Evolutionary conservation across 2,329 filamentous ascomycete genomes (phyloP).

Genomic region (Penicillium aurantiogriseum): DNA sequence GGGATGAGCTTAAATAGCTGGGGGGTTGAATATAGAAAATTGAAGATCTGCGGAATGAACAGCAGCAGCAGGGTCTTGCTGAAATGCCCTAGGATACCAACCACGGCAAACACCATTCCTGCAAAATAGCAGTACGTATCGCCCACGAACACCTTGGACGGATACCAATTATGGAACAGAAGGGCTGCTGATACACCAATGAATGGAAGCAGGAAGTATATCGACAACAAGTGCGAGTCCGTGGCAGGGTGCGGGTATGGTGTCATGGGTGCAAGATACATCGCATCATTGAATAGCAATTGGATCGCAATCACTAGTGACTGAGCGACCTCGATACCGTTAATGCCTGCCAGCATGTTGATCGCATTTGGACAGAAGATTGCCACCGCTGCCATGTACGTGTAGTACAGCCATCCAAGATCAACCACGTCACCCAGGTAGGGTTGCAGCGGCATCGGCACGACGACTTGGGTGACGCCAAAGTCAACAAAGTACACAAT

Average conservation of each 20-base stretch:
- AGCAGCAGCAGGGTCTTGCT: slow-evolving; percentile 92
- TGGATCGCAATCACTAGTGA: slow-evolving; percentile 85
- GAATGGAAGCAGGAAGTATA: slow-evolving; percentile 92
- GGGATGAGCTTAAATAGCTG: slow-evolving; percentile 88
- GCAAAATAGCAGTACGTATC: slow-evolving; percentile 99
- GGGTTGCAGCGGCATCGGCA: slow-evolving; percentile 78
- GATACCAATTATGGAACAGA: slow-evolving; percentile 91
- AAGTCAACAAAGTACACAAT: slow-evolving; percentile 99
- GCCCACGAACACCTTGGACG: slow-evolving; percentile 90
- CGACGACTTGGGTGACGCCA: slow-evolving; percentile 90
- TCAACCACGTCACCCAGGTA: slow-evolving; percentile 84
- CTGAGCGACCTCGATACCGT: slow-evolving; percentile 94
- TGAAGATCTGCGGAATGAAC: slow-evolving; percentile 91
- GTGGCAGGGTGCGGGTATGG: slow-evolving; percentile 89
- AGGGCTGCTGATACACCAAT: slow-evolving; percentile 87
- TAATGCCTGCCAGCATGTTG: slow-evolving; percentile 99
- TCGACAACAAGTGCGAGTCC: slow-evolving; percentile 91
- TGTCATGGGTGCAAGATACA: slow-evolving; percentile 75
- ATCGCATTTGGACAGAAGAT: slow-evolving; percentile 99
- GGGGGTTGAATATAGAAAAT: slow-evolving; percentile 89
- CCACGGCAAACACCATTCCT: slow-evolving; percentile 97
- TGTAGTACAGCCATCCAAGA: slow-evolving; percentile 80
- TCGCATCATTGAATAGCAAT: slow-evolving; percentile 78
- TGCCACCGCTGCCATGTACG: slow-evolving; percentile 93
- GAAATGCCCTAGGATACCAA: slow-evolving; percentile 95